Percentiles rank a stretch among this genome's conserved stretches.
Evolutionary conservation across 495 filamentous ascomycete species (phyloP).

Genomic region (Penicillium robsamsonii): DNA sequence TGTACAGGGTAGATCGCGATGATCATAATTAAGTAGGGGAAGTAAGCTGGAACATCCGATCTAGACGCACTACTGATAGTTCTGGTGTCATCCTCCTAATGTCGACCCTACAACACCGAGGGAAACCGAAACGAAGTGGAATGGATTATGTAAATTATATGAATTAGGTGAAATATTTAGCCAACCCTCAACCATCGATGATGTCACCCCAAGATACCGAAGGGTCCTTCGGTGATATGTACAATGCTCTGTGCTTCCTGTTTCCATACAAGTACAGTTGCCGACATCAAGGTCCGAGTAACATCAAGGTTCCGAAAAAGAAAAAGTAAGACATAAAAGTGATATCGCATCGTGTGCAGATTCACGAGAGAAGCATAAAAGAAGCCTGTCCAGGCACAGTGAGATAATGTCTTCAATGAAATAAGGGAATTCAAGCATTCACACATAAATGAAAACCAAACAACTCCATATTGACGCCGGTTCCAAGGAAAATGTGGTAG

Average conservation of each 20-base stretch:
- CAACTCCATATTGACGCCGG: constrained; percentile 2
- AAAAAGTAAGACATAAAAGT: not conserved
- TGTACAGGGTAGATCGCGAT: not conserved
- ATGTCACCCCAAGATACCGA: not conserved
- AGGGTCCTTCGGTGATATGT: not conserved
- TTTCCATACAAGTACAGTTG: constrained; percentile 2
- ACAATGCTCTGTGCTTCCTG: constrained; percentile 1
- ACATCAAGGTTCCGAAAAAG: not conserved
- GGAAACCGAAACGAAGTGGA: not conserved
- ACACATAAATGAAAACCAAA: not conserved
- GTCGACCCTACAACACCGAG: not conserved
- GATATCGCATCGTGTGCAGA: not conserved
- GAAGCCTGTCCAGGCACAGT: not conserved
- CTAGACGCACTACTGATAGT: not conserved
- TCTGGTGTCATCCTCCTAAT: not conserved
- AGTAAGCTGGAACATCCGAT: not conserved
- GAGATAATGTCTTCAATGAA: not conserved
- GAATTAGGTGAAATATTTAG: not conserved
- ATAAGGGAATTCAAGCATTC: not conserved
- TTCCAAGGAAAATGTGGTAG: not conserved
- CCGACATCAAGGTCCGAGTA: not conserved
- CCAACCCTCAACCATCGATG: not conserved
- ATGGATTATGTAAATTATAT: not conserved
- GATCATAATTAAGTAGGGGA: not conserved
- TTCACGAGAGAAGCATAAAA: not conserved